Evolutionary conservation across 768 basidiomycete genomes (phyloP), one percentile per base, ranked within the genome.

Genomic region (Pleurotus tuoliensis): DNA sequence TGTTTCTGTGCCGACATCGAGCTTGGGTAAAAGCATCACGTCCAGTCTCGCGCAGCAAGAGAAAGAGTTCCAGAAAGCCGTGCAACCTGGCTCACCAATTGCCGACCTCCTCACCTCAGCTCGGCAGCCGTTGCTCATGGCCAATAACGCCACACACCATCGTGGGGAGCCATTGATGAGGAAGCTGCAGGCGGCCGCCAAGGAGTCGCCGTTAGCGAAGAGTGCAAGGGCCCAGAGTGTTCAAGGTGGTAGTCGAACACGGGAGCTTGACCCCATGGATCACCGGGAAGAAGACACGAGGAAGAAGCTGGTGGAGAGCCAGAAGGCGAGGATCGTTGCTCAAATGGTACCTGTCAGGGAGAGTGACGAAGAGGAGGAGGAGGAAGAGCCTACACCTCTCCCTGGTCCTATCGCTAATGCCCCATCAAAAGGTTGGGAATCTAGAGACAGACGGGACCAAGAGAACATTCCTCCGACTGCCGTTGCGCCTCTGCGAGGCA

Each of bases 41-140:
- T 82, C 81, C 11, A 88, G 78, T 45, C 84, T 89, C 56, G 87
- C 87, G 3, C 82, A 92, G 63, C 91, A 93, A 66, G 97, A 99
- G 81, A 88, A 88, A 68, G 97, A 98, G 70, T 98, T 98, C 86
- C 88, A 90, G 75, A 87, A 89, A 64, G 97, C 94, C 1, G 92
- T 98, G 1, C 92, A 94, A 66, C 96, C 95, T 5, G 94, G 92
- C 43, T 92, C 89, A 59, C 97, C 97, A 0, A 95, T 99, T 58
- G 91, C 92, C 25, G 92, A 92, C 2, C 73, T 99, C 48, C 80
- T 99, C 63, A 88, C 83, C 62, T 94, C 92, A 2, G 94, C 94
- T 5, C 80, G 88, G 57, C 91, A 94, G 69, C 94, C 94, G 0
- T 76, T 97, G 40, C 74, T 96, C 49, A 88, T 94, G 71, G 79